phyloP scores from a whole-genome alignment of 2,329 filamentous ascomycete species.

The Fusarium sublunatum region DNA sequence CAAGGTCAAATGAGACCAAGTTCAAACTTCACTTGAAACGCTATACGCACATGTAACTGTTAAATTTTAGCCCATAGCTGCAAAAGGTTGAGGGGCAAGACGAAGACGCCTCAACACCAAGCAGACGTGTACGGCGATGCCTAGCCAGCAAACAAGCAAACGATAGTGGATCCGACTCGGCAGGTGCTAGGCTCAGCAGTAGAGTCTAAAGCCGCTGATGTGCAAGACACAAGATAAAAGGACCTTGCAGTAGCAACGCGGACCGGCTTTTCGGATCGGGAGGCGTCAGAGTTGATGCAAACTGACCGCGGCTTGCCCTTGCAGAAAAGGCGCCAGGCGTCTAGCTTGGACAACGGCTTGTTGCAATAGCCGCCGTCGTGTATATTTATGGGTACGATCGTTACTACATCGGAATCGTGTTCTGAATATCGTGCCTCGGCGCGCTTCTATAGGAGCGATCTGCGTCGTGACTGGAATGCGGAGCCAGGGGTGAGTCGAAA shows the following conservation, averaged over 20 bases:
- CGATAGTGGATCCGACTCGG: not conserved
- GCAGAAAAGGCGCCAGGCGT: conserved; percentile 1
- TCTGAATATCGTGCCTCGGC: not conserved
- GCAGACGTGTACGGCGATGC: not conserved
- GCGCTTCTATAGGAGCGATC: not conserved
- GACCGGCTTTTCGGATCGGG: conserved; percentile 2
- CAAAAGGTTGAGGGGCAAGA: not conserved
- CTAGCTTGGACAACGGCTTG: conserved; percentile 5
- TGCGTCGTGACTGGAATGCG: conserved; percentile 20
- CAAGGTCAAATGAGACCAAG: not conserved
- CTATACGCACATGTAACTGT: not conserved
- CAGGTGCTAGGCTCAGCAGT: not conserved
- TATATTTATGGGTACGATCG: not conserved
- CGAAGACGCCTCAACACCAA: conserved; percentile 12
- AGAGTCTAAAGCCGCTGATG: conserved; percentile 28
- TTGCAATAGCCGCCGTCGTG: conserved; percentile 7
- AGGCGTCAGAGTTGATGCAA: conserved; percentile 14
- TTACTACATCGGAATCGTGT: conserved; percentile 1
- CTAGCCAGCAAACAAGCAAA: not conserved
- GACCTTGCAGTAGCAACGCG: not conserved
- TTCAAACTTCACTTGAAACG: not conserved
- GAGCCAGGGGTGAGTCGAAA: conserved; percentile 9
- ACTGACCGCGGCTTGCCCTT: not conserved
- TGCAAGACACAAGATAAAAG: not conserved
- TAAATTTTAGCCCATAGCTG: too few species aligned